Evolutionary conservation across 805 yeast species (phyloP).

Genomic region (Saccharomycopsis fermentans): DNA sequence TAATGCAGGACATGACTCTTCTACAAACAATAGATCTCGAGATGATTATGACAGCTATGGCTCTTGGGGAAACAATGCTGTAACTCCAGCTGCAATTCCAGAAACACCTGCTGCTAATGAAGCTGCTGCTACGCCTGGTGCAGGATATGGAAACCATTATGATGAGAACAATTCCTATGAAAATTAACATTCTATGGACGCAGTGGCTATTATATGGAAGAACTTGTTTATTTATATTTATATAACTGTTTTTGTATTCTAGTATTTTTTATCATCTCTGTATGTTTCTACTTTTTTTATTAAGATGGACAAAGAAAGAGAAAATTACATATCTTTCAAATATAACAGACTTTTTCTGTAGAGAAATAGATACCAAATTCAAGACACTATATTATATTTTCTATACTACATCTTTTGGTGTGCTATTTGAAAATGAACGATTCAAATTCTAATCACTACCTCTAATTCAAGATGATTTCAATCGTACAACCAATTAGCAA

Average conservation of each 20-base stretch:
- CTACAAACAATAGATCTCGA: constrained; percentile 21
- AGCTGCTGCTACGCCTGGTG: constrained; percentile 19
- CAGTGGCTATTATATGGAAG: too few species aligned
- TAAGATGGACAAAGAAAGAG: too few species aligned
- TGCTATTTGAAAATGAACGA: too few species aligned
- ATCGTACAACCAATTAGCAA: background rate
- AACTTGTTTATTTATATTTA: background rate
- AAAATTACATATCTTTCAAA: too few species aligned
- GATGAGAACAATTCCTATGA: constrained; percentile 2
- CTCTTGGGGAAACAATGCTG: constrained; percentile 24
- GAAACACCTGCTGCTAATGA: constrained; percentile 30
- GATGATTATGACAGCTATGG: constrained; percentile 32
- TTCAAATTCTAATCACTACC: too few species aligned
- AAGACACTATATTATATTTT: too few species aligned
- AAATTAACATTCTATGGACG: background rate
- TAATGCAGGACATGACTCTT: constrained; percentile 26
- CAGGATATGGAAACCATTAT: constrained; percentile 10
- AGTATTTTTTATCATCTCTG: too few species aligned
- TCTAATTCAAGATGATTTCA: background rate
- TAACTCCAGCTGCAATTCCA: constrained; percentile 26
- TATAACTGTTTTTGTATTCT: background rate
- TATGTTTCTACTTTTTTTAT: too few species aligned
- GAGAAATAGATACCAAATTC: too few species aligned
- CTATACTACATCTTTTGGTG: too few species aligned
- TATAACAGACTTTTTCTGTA: too few species aligned